phyloP scores from a whole-genome alignment of 495 filamentous ascomycete species.

The Xylaria intraflava region DNA sequence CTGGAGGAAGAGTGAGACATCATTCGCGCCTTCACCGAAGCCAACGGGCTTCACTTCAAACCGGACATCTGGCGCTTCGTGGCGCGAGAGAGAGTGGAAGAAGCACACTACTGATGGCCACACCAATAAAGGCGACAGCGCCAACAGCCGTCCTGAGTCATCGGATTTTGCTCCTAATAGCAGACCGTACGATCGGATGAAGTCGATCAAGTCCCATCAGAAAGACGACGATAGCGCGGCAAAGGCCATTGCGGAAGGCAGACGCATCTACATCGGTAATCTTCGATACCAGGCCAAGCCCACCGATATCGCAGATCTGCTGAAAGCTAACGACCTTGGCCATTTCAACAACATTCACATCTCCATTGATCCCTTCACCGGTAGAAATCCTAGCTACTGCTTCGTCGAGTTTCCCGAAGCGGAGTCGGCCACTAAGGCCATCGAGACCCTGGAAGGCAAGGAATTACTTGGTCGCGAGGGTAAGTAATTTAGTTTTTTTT shows the following conservation, averaged over 20 bases:
- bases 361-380: slow-evolving; percentile 59
- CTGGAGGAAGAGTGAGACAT: slow-evolving; percentile 7
- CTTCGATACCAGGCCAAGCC: slow-evolving; percentile 58
- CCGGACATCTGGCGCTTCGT: not conserved
- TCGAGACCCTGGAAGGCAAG: slow-evolving; percentile 47
- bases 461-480: slow-evolving; percentile 45
- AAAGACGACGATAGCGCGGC: slow-evolving; percentile 16
- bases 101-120: not conserved
- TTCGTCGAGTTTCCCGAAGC: slow-evolving; percentile 56
- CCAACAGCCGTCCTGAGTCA: not conserved
- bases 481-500: not conserved
- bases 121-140: not conserved
- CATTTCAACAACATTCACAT: slow-evolving; percentile 56
- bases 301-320: slow-evolving; percentile 53
- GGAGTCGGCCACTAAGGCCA: slow-evolving; percentile 52
- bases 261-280: slow-evolving; percentile 61
- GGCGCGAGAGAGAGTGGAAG: slow-evolving; percentile 7
- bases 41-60: not conserved
- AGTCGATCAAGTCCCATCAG: slow-evolving; percentile 11
- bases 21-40: not conserved
- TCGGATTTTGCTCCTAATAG: not conserved
- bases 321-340: slow-evolving; percentile 39
- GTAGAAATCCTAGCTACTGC: slow-evolving; percentile 65
- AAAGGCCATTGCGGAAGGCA: slow-evolving; percentile 42
- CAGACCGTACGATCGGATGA: slow-evolving; percentile 14